Percentiles rank a stretch among this genome's conserved stretches.
Conservation (phyloP, 257 asterid genomes). For the Przewalskia tangutica region DNA sequence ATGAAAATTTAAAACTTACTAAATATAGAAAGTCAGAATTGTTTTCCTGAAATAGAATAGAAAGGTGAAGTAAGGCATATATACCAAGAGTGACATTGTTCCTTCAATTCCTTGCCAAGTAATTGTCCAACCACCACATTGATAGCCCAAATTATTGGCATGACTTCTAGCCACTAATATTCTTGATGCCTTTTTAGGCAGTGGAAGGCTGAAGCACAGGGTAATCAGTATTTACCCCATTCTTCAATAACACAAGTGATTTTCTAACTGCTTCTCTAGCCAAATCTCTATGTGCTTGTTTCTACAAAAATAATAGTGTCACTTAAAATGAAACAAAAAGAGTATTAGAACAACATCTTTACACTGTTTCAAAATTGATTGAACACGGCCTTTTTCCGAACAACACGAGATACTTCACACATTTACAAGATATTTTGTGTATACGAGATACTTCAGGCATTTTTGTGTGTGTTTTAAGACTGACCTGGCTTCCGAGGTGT, state of each 20-base stretch:
- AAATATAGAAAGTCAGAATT: background rate
- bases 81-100: slow-evolving; percentile 33
- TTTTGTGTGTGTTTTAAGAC: background rate
- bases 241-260: slow-evolving; percentile 44
- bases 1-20: background rate
- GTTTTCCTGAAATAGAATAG: background rate
- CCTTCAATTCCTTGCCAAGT: slow-evolving; percentile 43
- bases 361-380: background rate
- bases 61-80: background rate
- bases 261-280: slow-evolving; percentile 55
- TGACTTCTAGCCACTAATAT: slow-evolving; percentile 45
- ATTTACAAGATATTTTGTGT: background rate
- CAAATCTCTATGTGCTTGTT: slow-evolving; percentile 32
- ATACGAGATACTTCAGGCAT: background rate
- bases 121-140: slow-evolving; percentile 56
- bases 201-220: slow-evolving; percentile 47
- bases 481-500: slow-evolving; percentile 40
- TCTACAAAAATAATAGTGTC: background rate
- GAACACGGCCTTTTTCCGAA: background rate
- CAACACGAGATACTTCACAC: background rate
- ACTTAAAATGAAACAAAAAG: background rate
- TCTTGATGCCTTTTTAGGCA: slow-evolving; percentile 29
- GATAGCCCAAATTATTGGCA: slow-evolving; percentile 40
- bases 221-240: slow-evolving; percentile 18
- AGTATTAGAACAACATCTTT: background rate